A percentile compares a stretch with the other conserved stretches of the same genome.
phyloP scores from a whole-genome alignment of 2,329 filamentous ascomycete species.

The Hymenoscyphus repandus region DNA sequence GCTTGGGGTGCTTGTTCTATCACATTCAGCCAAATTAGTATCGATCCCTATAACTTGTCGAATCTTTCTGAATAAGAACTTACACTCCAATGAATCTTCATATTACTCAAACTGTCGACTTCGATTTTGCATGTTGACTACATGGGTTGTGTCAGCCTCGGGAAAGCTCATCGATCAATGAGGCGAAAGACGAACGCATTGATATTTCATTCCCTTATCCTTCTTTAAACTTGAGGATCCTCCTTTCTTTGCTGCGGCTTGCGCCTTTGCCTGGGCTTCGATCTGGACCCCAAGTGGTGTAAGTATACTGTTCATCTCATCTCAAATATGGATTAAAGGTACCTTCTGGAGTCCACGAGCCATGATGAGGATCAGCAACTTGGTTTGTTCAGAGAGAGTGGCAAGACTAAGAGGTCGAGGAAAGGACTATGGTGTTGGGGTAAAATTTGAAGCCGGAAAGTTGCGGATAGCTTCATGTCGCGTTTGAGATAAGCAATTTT shows the following conservation, averaged over 20 bases:
- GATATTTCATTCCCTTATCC: constrained; percentile 7
- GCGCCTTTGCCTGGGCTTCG: constrained; percentile 3
- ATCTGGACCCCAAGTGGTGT: not conserved
- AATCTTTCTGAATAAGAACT: too few species aligned
- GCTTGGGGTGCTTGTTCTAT: constrained; percentile 2
- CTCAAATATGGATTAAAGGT: not conserved
- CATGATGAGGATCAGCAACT: constrained; percentile 23
- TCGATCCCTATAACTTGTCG: too few species aligned
- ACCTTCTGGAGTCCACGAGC: constrained; percentile 7
- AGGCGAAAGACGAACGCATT: not conserved
- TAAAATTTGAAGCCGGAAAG: too few species aligned
- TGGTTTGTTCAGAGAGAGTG: too few species aligned
- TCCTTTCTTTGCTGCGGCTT: constrained; percentile 3
- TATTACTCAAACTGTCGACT: constrained; percentile 2
- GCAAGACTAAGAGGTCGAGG: too few species aligned
- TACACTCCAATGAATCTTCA: constrained; percentile 5
- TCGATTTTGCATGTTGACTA: constrained; percentile 3
- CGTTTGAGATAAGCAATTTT: too few species aligned
- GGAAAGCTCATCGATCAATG: too few species aligned
- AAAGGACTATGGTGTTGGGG: too few species aligned
- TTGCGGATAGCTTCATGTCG: too few species aligned
- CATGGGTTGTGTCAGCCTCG: not conserved
- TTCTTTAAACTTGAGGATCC: constrained; percentile 3
- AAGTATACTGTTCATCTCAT: not conserved
- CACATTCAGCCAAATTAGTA: too few species aligned